Conservation (phyloP, 2,329 filamentous ascomycete genomes). For the Fusarium albidum region DNA sequence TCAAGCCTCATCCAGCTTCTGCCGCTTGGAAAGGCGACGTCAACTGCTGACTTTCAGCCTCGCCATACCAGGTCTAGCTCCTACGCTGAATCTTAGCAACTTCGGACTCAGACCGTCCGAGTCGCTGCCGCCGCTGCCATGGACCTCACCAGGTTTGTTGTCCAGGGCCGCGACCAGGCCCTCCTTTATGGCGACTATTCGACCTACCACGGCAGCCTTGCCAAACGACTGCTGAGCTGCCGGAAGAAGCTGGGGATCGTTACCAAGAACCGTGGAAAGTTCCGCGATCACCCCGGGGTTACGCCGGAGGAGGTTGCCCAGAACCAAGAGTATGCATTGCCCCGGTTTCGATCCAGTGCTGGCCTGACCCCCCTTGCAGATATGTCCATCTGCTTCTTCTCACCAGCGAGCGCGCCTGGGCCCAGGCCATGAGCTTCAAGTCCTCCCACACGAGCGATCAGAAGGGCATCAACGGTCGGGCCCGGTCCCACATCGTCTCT, state of each 20-base stretch:
- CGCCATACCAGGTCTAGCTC: constrained; percentile 4
- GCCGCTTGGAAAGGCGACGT: constrained; percentile 16
- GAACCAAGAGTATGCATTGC: constrained; percentile 73
- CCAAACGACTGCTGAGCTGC: constrained; percentile 81
- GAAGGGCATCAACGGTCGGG: constrained; percentile 79
- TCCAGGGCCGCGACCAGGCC: constrained; percentile 81
- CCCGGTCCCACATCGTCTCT: constrained; percentile 88
- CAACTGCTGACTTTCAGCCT: constrained; percentile 10
- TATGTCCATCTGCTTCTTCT: constrained; percentile 82
- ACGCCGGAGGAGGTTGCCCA: constrained; percentile 78
- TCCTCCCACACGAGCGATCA: constrained; percentile 80
- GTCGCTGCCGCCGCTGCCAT: constrained; percentile 55
- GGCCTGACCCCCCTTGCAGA: constrained; percentile 53
- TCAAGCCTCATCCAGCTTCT: constrained; percentile 36
- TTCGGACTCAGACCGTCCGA: background rate
- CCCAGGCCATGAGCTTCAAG: constrained; percentile 95
- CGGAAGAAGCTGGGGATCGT: constrained; percentile 86
- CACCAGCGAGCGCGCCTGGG: constrained; percentile 90
- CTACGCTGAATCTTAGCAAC: background rate
- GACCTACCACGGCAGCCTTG: constrained; percentile 81
- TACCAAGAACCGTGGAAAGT: constrained; percentile 88
- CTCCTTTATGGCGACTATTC: constrained; percentile 89
- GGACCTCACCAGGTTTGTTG: constrained; percentile 89
- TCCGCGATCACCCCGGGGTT: constrained; percentile 72
- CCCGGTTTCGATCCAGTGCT: constrained; percentile 1